Evolutionary conservation across 345 rosid genomes (phyloP), one percentile per base, ranked within the genome.

Genomic region (Syzygium aromaticum): DNA sequence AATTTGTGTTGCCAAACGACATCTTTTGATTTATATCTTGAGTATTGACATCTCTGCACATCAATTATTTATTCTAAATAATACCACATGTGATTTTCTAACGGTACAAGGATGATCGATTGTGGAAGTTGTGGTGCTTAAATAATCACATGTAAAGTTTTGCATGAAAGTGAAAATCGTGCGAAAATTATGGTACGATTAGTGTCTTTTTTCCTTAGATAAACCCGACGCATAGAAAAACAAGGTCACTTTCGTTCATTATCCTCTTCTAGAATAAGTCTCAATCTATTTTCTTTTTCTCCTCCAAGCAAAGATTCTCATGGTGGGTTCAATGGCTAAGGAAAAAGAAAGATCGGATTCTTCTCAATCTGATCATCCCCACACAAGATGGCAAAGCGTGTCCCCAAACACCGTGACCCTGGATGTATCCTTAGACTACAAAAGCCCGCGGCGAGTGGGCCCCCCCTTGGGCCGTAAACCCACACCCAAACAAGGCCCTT

Each of bases 71-170:
- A 21, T 67, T 67, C 43, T 8, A 67, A 5, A 1, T 30, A 30
- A 16, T 67, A 1, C 1, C 6, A 67, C 12, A 30, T 30, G 11
- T 30, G 78, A 30, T 30, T 16, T 67, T 21, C 12, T 28, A 59
- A 59, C 3, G 3, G 2, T 61, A 61, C 10, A 61, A 14, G 21
- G 19, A n/a, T 61, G 9, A n/a, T 61, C 19, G 19, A 61, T 61
- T n/a, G n/a, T 61, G 10, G 19, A n/a, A n/a, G 21, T n/a, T 8
- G 0, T 3, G 0, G 1, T 21, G 25, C 25, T 73, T 73, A 21
- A 73, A 73, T 38, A 38, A 73, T 57, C 63, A 2, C n/a, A 57
- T 23, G n/a, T 23, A 25, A 57, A 4, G 25, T 57, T 23, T 23
- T 23, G 28, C 63, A 57, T 1, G 11, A 23, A 57, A 57, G 13